Evolutionary conservation across 495 filamentous ascomycete species (phyloP), one percentile per base, ranked within the genome.

Genomic region (Hypoxylon subgilvum): DNA sequence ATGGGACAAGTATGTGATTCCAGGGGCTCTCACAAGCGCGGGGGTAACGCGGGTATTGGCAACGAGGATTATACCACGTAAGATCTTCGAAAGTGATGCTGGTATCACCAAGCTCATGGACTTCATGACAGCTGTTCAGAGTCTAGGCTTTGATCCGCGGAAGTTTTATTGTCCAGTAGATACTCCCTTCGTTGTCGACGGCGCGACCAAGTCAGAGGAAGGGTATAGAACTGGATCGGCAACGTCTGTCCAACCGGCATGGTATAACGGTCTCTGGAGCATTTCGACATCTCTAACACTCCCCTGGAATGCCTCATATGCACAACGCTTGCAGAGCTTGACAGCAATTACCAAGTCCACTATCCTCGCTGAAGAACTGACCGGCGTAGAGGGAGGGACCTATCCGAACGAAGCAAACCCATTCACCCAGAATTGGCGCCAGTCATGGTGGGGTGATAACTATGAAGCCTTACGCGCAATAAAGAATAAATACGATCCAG

Each of bases 391-490:
- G 36, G 72, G 74, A 43, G 78, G 79, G 4, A 65, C 75, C 3
- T 81, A 81, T 57, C 23, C 75, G 53, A 83, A 82, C 46, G 76
- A 83, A 65, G 78, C 70, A 0, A 75, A 80, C 41, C 52, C 67
- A 2, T 76, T 75, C 40, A 79, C 78, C 22, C 52, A 65, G 32
- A 67, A 74, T 10, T 83, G 76, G 72, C 68, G 73, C 41, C 49
- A 74, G 32, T 72, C 75, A 5, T 84, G 76, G 61, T 83, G 75
- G 69, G 81, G 81, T 1, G 64, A 71, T 9, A 81, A 83, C 40
- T 77, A 79, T 38, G 59, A 45, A 10, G 56, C 30, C 7, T 56
- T 83, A 22, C 52, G 72, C 14, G 38, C 35, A 2, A 55, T 82
- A 12, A 83, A 83, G 69, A 55, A 57, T 22, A 73, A 74, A 49